phyloP scores from a whole-genome alignment of 345 rosid genomes.

The Stellera chamaejasme region DNA sequence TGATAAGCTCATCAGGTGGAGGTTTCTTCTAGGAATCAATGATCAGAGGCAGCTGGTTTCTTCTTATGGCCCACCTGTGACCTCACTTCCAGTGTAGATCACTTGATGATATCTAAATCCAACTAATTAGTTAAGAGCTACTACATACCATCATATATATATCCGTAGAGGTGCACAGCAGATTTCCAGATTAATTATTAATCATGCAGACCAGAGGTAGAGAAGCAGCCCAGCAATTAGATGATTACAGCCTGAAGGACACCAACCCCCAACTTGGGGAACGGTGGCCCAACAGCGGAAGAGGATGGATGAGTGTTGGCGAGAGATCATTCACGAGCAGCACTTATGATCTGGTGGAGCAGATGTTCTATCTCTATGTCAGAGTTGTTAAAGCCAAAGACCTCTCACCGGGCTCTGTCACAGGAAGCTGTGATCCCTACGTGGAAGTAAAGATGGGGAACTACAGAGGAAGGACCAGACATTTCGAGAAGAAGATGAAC shows the following conservation, averaged over 20 bases:
- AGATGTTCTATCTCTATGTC: constrained; percentile 68
- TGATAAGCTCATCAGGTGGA: constrained; percentile 17
- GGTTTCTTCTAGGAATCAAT: constrained; percentile 31
- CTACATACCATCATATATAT: constrained; percentile 8
- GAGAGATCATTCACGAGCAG: constrained; percentile 40
- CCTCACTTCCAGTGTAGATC: constrained; percentile 31
- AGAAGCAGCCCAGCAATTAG: constrained; percentile 19
- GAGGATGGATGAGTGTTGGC: constrained; percentile 46
- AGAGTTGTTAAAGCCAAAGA: constrained; percentile 75
- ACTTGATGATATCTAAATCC: constrained; percentile 32
- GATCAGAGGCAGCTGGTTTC: constrained; percentile 32
- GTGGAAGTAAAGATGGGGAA: constrained; percentile 88
- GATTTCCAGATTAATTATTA: constrained; percentile 27
- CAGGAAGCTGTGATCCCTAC: constrained; percentile 78
- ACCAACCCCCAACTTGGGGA: constrained; percentile 63
- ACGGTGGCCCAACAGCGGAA: constrained; percentile 55
- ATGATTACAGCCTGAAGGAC: constrained; percentile 57
- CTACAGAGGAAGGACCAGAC: constrained; percentile 82
- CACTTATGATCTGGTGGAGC: constrained; percentile 79
- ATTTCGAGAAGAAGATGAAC: constrained; percentile 57
- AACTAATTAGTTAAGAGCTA: constrained; percentile 26
- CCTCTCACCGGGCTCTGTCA: constrained; percentile 50
- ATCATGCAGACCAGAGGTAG: constrained; percentile 28
- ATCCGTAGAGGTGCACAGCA: constrained; percentile 33
- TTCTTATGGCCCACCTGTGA: constrained; percentile 39